phyloP scores from a whole-genome alignment of 768 basidiomycete genomes.

The Erythrobasidium yunnanense region DNA sequence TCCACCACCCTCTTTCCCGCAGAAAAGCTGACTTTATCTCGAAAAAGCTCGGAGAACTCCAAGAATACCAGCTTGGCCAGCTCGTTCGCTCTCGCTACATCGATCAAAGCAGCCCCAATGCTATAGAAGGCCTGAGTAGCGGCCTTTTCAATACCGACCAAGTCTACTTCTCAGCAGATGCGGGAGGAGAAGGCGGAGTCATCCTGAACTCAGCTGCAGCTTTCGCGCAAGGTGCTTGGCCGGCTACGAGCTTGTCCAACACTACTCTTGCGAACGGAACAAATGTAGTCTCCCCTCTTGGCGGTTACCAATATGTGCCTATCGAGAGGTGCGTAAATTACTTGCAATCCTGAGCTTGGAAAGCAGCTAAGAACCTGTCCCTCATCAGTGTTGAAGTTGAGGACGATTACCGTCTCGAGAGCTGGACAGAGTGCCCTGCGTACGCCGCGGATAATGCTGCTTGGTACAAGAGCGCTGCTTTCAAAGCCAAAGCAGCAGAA shows the following conservation, averaged over 20 bases:
- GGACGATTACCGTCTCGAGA: conserved; percentile 27
- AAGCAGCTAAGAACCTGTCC: too few relatives aligned
- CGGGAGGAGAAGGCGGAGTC: conserved; percentile 49
- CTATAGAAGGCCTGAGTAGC: conserved; percentile 9
- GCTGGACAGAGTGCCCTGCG: conserved; percentile 26
- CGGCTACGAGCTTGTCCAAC: conserved; percentile 49
- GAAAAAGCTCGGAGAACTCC: conserved; percentile 27
- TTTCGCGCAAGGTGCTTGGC: conserved; percentile 59
- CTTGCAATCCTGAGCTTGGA: too few relatives aligned
- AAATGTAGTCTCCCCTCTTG: conserved; percentile 51
- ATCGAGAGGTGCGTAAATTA: too few relatives aligned
- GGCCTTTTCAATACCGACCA: background rate
- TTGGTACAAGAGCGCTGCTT: conserved; percentile 50
- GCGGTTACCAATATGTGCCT: conserved; percentile 71
- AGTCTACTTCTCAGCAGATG: conserved; percentile 55
- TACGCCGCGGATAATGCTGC: conserved; percentile 40
- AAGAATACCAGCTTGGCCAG: conserved; percentile 22
- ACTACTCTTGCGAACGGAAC: conserved; percentile 59
- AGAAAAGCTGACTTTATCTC: background rate
- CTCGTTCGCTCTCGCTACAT: conserved; percentile 21
- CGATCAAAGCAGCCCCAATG: background rate
- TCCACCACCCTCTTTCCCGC: background rate
- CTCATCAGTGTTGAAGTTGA: conserved; percentile 24
- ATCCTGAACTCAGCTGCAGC: conserved; percentile 58
- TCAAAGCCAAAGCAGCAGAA: conserved; percentile 13